Evolutionary conservation across 495 filamentous ascomycete species (phyloP).

Genomic region (Tuber umbilicatum): DNA sequence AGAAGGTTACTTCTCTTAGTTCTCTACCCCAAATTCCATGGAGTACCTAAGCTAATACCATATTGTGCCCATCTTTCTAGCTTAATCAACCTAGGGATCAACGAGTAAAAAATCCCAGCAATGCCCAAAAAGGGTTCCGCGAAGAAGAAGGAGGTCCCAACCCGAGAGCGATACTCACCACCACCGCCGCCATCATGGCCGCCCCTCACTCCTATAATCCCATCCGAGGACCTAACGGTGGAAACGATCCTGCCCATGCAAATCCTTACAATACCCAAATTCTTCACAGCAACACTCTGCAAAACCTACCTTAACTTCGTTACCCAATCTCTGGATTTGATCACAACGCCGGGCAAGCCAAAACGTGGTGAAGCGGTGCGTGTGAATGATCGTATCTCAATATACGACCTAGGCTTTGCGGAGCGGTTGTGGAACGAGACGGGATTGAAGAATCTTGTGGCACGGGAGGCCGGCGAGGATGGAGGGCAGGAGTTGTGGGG

Average conservation of each 20-base stretch:
- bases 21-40: neutral
- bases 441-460: conserved; percentile 52
- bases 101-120: neutral
- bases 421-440: conserved; percentile 64
- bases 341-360: conserved; percentile 74
- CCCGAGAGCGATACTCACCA: conserved; percentile 3
- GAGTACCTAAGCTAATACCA: neutral
- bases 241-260: conserved; percentile 57
- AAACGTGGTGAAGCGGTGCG: conserved; percentile 78
- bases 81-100: neutral
- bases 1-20: conserved; percentile 2
- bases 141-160: conserved; percentile 11
- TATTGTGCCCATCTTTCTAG: neutral
- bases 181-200: conserved; percentile 63
- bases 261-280: conserved; percentile 67
- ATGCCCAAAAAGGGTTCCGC: conserved; percentile 24
- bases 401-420: conserved; percentile 69
- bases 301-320: conserved; percentile 75
- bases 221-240: conserved; percentile 57
- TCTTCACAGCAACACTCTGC: conserved; percentile 75
- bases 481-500: conserved; percentile 56
- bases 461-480: conserved; percentile 39
- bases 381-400: conserved; percentile 86
- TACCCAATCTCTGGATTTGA: conserved; percentile 58
- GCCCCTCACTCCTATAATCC: conserved; percentile 63